Evolutionary conservation across 2,329 filamentous ascomycete species (phyloP), one percentile per base, ranked within the genome.

Genomic region (Aspergillus sp.): DNA sequence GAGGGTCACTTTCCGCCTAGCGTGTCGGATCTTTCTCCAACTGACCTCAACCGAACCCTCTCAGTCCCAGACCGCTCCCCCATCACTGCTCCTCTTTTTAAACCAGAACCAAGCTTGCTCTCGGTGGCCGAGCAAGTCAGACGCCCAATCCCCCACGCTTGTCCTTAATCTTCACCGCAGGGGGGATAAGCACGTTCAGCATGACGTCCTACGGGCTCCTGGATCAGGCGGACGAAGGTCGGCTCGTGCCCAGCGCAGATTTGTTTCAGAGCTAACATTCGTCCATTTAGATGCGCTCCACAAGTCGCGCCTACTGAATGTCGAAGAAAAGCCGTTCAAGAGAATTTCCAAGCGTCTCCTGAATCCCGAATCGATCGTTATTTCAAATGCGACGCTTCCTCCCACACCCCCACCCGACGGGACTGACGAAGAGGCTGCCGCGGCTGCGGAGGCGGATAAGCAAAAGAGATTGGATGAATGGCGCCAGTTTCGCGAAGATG

Each of bases 241-340:
- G 44, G 55, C 60, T 59, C 38, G 45, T 43, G 53, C 48, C 26
- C 56, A 47, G 49, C 20, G 48, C 38, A 49, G 49, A 24, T 49
- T 47, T 48, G 49, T 60, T 24, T 58, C 59, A 53, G 15, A 42
- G 49, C 64, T 68, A 61, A 69, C 45, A 13, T 18, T 54, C 17
- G 60, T 55, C 48, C 11, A 7, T 56, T 42, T 66, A 87, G 88
- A 91, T 73, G 88, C 91, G 62, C 87, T 97, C 38, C 93, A 97
- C 79, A 93, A 93, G 69, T 84, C 84, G 30, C 90, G 93, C 42
- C 88, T 97, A 4, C 84, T 97, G 38, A 90, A 90, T 62, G 89
- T 97, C 60, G 93, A 98, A 79, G 91, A 96, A 71, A 92, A 92
- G 57, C 91, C 92, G 0, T 97, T 96, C 79, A 91, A 91, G 73